A percentile compares a stretch with the other conserved stretches of the same genome.
Evolutionary conservation across 139 green algal species (phyloP).

Genomic region (Chlamydomonas eustigma): DNA sequence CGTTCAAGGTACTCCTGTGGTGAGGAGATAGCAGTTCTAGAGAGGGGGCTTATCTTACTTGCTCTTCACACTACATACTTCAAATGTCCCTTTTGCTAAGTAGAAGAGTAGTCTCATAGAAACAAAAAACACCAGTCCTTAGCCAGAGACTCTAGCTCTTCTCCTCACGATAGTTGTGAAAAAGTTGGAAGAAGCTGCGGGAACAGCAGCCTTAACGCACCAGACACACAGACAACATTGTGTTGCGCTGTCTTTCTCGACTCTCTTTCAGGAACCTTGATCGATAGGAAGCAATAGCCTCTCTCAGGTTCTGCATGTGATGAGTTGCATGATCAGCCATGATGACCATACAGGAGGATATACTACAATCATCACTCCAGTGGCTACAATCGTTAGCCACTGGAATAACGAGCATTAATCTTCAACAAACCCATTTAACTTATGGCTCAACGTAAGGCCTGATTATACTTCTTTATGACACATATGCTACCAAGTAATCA

Average conservation of each 20-base stretch:
- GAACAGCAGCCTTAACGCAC: not conserved
- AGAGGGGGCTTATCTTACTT: too few species aligned
- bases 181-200: not conserved
- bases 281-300: conserved; percentile 83
- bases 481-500: too few species aligned
- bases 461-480: too few species aligned
- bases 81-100: not conserved
- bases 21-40: not conserved
- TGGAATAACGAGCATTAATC: too few species aligned
- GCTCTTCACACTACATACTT: not conserved
- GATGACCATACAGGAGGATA: too few species aligned
- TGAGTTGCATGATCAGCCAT: too few species aligned
- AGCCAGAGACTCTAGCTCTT: not conserved
- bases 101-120: not conserved
- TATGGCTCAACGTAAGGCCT: too few species aligned
- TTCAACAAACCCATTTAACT: too few species aligned
- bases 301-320: conserved; percentile 81
- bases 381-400: too few species aligned
- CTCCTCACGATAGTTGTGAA: not conserved
- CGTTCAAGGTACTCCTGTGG: conserved; percentile 74
- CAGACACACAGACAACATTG: conserved; percentile 65
- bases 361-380: too few species aligned
- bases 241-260: conserved; percentile 73
- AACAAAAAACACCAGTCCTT: not conserved
- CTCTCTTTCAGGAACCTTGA: conserved; percentile 68